Conservation (phyloP, 169 alveolate genomes). For the Babesia ovis region DNA sequence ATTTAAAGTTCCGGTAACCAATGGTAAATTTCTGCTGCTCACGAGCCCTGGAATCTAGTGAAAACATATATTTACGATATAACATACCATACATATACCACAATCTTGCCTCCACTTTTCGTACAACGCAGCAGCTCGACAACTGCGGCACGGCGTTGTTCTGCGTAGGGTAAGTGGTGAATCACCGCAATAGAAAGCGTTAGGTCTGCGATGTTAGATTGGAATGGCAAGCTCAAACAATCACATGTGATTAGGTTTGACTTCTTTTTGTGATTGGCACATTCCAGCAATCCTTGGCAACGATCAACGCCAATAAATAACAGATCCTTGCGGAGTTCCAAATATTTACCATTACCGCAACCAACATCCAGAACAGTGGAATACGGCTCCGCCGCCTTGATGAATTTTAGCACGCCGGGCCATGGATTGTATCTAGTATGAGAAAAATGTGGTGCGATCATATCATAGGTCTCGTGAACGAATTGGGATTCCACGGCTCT, state of each 20-base stretch:
- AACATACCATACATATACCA: constrained; percentile 55
- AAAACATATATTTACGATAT: background rate
- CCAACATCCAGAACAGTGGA: constrained; percentile 93
- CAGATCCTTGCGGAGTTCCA: constrained; percentile 70
- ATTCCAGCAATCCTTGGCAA: constrained; percentile 80
- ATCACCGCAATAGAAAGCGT: constrained; percentile 61
- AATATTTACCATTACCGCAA: constrained; percentile 97
- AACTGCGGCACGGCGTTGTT: constrained; percentile 39
- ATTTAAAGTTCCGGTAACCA: constrained; percentile 56
- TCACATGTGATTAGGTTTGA: constrained; percentile 30
- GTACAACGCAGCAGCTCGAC: constrained; percentile 57
- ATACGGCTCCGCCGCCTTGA: constrained; percentile 83
- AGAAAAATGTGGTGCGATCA: constrained; percentile 60
- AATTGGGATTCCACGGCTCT: constrained; percentile 26
- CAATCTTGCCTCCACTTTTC: constrained; percentile 29
- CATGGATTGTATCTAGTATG: constrained; percentile 91
- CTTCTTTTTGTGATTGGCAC: constrained; percentile 68
- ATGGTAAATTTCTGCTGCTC: constrained; percentile 38
- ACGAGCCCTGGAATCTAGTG: constrained; percentile 18
- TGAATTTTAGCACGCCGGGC: constrained; percentile 90
- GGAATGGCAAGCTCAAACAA: constrained; percentile 38
- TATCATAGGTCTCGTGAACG: constrained; percentile 49
- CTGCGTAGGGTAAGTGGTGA: constrained; percentile 43
- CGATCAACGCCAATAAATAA: constrained; percentile 89
- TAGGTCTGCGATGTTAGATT: constrained; percentile 31